Base-by-base conservation (phyloP, 768 basidiomycete genomes). In the Mycena latifolia region DNA sequence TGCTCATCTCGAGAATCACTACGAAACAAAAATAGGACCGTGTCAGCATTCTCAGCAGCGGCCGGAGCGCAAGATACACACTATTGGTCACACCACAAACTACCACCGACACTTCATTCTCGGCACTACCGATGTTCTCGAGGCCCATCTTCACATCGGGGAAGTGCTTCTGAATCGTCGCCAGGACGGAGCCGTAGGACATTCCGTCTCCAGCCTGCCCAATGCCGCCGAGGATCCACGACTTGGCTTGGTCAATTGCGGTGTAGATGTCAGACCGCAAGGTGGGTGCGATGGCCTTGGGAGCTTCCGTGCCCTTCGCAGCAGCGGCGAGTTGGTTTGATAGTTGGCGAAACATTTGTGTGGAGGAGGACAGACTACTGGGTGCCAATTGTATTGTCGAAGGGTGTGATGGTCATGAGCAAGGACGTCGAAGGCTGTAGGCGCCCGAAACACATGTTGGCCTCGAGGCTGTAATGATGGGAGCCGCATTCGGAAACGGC, bases 201-300 rank as follows among this genome's bases (percentile, higher is more conserved):
- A 87, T 81, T 7, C 85, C 85, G 62, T 88, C 87, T 11, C 86
- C 85, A n/a, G 86, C 82, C 57, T 83, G 81, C 18, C 85, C 81
- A 4, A 73, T 67, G 25, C 77, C 75, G 3, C 83, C 81, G 46
- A 78, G 60, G 25, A 84, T 71, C 86, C 87, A 87, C 15, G 78
- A 70, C 70, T 84, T 85, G 31, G 76, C 69, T 67, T 77, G 81
- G 71, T 86, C 86, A 39, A 86, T 76, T 12, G 82, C 77, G 39
- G 75, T 77, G 70, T 87, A 88, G 54, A 86, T 81, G 73, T 88
- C 85, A 5, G 80, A 71, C 39, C 86, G 85, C 37, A 88, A 76
- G 46, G 81, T 79, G 18, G 85, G 85, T 24, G 84, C 82, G 70
- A 87, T 80, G 50, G 78, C 73, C 67, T 84, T 84, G 74, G 81